Conservation (phyloP, 345 rosid genomes). For the Gossypium arboreum region DNA sequence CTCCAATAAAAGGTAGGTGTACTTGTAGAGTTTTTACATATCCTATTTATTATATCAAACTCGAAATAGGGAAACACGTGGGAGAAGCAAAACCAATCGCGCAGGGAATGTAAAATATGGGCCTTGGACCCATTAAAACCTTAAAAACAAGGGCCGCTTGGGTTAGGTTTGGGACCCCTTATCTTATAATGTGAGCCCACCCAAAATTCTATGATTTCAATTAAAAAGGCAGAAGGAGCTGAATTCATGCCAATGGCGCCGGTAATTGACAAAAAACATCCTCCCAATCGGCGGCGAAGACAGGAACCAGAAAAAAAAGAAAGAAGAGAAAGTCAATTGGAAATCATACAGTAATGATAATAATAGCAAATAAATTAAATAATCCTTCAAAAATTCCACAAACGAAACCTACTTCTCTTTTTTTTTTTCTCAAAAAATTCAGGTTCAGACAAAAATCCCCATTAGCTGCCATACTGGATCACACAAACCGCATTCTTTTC, state of each 20-base stretch:
- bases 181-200: too few species aligned
- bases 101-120: background rate
- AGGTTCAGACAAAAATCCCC: slow-evolving; percentile 11
- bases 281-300: background rate
- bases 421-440: background rate
- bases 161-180: background rate
- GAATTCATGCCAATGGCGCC: background rate
- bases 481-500: too few species aligned
- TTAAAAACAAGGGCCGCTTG: background rate
- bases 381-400: too few species aligned
- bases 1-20: too few species aligned
- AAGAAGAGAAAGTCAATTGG: background rate
- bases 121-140: background rate
- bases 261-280: background rate
- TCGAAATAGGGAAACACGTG: background rate
- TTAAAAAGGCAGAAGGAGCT: background rate
- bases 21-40: too few species aligned
- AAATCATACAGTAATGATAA: background rate
- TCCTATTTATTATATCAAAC: too few species aligned
- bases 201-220: too few species aligned
- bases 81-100: background rate
- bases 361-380: background rate
- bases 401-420: too few species aligned
- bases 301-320: too few species aligned
- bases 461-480: slow-evolving; percentile 14